Evolutionary conservation across 345 rosid species (phyloP), one percentile per base, ranked within the genome.

Genomic region (Trapa incisa): DNA sequence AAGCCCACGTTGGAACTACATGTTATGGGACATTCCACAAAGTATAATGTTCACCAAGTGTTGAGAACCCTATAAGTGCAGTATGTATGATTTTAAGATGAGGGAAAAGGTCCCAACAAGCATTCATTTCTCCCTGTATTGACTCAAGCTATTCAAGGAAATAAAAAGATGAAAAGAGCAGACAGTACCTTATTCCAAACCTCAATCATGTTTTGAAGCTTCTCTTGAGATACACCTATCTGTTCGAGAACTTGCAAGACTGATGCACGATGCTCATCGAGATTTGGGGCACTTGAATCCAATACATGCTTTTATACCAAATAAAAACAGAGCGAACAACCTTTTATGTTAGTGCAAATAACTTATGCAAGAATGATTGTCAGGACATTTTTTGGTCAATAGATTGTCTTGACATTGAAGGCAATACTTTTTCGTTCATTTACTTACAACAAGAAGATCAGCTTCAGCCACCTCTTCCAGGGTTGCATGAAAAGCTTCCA

Each of bases 391-490:
- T 22, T 22, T 22, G 29, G 29, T 22, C 29, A 22, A 22, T 22
- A 22, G 29, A 22, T 15, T 58, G 14, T 69, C 32, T 33, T n/a
- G 1, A 32, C 0, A 22, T 2, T 70, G 36, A 63, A 35, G 47
- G 32, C 47, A 39, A 36, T 16, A n/a, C 4, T 1, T 64, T 33
- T 0, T 7, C 32, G 16, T 61, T 52, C 8, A 66, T 75, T 76
- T 86, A 93, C 97, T 76, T 86, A 93, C 97, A 83, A 93, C 81
- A 66, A 93, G 92, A 67, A 93, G 83, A 80, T 90, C 96, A 68
- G 97, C 97, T 79, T 90, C 97, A 56, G 80, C 91, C 57, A 87
- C 96, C 81, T 94, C 97, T 77, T 94, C 99, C 75, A 94, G 75
- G 47, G 99, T 88, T 57, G 98, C 96, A 69, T 84, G 89, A 76